These are phyloP conservation scores for Ziziphus jujuba DNA, from an alignment of 306 rosid species.

Conservation along the genomic window DNA sequence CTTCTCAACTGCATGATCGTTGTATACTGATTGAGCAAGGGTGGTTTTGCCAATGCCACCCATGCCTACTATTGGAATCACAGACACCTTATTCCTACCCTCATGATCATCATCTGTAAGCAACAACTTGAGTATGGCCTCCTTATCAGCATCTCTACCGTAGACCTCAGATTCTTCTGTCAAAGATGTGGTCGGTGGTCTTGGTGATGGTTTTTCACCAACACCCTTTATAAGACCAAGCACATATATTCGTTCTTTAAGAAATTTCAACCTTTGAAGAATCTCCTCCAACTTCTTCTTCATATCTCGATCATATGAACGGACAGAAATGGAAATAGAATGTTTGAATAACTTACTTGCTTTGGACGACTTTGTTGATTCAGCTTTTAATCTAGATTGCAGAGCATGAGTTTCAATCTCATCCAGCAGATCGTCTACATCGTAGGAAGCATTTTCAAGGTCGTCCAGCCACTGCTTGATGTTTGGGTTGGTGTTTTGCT, in stretches of 20 bases:
- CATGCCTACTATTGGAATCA: no score
- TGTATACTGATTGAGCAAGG: no score
- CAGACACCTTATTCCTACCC: no score
- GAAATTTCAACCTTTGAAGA: background rate
- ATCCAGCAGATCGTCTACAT: slow-evolving; percentile 11
- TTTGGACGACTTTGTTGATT: background rate
- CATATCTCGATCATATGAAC: background rate
- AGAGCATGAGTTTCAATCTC: slow-evolving; percentile 8
- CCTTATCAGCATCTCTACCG: slow-evolving; percentile 10
- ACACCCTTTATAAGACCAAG: background rate
- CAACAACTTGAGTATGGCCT: background rate
- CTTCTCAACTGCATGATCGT: no score
- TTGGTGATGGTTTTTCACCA: background rate
- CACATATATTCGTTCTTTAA: background rate
- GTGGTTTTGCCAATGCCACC: no score
- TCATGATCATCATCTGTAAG: background rate
- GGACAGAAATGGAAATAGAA: background rate
- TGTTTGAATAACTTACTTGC: no score
- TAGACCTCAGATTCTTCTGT: slow-evolving; percentile 2
- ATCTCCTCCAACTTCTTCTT: background rate
- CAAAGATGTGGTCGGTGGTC: background rate
- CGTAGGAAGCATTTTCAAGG: slow-evolving; percentile 1
- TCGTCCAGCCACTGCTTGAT: background rate
- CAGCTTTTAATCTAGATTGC: background rate
- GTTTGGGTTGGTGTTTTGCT: no score